Percentiles rank a stretch among this genome's conserved stretches.
These are phyloP conservation scores for Neurospora sublineolata DNA, from an alignment of 495 filamentous ascomycete genomes.

Conservation along the genomic window DNA sequence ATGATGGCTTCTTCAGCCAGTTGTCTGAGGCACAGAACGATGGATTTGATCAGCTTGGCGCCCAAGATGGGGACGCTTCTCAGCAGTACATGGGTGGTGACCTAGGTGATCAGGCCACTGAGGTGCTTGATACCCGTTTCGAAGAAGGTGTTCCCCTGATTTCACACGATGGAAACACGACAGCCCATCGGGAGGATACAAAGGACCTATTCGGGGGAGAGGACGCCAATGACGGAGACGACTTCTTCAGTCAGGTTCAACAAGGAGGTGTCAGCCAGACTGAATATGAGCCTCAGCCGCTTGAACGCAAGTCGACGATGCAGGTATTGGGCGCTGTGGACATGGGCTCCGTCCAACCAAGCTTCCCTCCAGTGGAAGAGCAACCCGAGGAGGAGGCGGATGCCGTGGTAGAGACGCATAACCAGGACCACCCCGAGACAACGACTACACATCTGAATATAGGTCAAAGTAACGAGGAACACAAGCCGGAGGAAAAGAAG, in stretches of 20 bases:
- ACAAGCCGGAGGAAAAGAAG: slow-evolving; percentile 12
- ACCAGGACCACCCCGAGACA: not conserved
- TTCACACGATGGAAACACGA: slow-evolving; percentile 15
- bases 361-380: slow-evolving; percentile 25
- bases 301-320: slow-evolving; percentile 49
- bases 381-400: slow-evolving; percentile 16
- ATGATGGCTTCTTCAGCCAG: slow-evolving; percentile 8
- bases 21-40: slow-evolving; percentile 12
- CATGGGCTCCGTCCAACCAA: slow-evolving; percentile 11
- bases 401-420: slow-evolving; percentile 1
- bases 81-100: slow-evolving; percentile 25
- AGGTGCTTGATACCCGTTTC: slow-evolving; percentile 37
- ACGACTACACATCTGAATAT: not conserved
- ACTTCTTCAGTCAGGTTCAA: slow-evolving; percentile 38
- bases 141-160: slow-evolving; percentile 52
- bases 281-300: slow-evolving; percentile 11
- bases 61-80: slow-evolving; percentile 2
- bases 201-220: slow-evolving; percentile 30
- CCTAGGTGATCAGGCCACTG: slow-evolving; percentile 23
- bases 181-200: slow-evolving; percentile 1
- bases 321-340: slow-evolving; percentile 37
- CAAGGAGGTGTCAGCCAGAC: slow-evolving; percentile 6
- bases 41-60: slow-evolving; percentile 16
- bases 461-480: slow-evolving; percentile 7
- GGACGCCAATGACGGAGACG: slow-evolving; percentile 30